Evolutionary conservation across 306 rosid genomes (phyloP).

Genomic region (Ziziphus jujuba): DNA sequence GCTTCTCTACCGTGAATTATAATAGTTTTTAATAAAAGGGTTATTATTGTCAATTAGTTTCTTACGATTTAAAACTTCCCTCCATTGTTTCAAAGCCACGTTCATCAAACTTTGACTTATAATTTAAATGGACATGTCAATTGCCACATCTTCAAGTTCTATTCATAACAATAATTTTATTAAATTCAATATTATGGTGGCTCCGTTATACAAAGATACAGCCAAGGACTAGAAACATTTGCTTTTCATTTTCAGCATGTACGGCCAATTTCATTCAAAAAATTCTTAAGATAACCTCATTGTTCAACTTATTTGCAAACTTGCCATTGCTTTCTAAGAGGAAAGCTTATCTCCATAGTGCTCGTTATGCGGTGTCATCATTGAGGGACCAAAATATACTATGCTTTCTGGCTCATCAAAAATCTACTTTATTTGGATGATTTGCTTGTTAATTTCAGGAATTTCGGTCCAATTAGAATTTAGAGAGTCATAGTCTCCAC

Average conservation of each 20-base stretch:
- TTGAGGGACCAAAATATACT: background rate
- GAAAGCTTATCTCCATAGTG: background rate
- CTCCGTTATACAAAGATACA: background rate
- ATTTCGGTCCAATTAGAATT: background rate
- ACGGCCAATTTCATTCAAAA: background rate
- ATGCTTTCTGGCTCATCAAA: background rate
- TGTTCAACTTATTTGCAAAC: background rate
- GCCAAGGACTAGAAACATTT: constrained; percentile 8
- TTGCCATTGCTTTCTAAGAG: background rate
- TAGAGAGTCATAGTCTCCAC: too few species aligned
- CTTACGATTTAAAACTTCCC: constrained; percentile 11
- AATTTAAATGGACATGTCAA: background rate
- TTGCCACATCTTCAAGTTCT: constrained; percentile 10
- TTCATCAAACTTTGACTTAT: constrained; percentile 12
- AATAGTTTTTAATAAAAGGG: background rate
- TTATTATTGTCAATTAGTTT: background rate
- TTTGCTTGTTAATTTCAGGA: background rate
- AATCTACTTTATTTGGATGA: background rate
- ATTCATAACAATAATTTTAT: constrained; percentile 16
- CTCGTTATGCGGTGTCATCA: background rate
- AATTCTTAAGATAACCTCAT: background rate
- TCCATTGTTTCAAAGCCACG: constrained; percentile 19
- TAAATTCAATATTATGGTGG: constrained; percentile 1
- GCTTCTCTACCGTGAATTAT: background rate
- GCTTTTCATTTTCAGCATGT: constrained; percentile 1